phyloP scores from a whole-genome alignment of 129 eudicot species.

The Artemisia argyi region DNA sequence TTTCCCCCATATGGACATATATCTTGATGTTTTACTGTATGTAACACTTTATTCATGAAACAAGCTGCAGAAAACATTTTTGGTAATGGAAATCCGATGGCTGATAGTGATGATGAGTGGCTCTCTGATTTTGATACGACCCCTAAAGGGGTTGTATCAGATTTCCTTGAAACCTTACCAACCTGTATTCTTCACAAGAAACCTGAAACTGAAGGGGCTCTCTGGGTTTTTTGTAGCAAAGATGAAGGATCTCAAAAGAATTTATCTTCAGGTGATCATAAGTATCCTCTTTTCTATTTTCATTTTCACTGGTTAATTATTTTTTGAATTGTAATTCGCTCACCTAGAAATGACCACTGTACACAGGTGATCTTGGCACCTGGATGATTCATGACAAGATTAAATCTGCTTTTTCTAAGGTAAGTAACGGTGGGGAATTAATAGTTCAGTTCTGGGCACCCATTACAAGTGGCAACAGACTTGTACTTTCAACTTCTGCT shows the following conservation, averaged over 20 bases:
- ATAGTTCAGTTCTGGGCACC: conserved; percentile 2
- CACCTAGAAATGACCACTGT: background rate
- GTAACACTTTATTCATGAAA: no score
- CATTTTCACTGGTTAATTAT: background rate
- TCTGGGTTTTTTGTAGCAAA: conserved; percentile 9
- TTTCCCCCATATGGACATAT: no score
- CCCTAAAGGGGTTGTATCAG: no score
- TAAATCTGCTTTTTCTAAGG: background rate
- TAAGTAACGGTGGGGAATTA: no score
- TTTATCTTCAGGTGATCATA: background rate
- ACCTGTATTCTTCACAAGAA: background rate
- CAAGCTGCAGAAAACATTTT: no score
- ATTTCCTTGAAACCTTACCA: conserved; percentile 3
- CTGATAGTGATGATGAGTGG: background rate
- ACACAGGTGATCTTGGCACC: background rate
- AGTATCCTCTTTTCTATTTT: background rate
- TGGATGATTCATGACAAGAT: background rate
- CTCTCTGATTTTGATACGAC: background rate
- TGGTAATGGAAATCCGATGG: background rate
- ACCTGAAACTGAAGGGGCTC: background rate
- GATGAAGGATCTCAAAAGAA: background rate
- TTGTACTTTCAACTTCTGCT: background rate
- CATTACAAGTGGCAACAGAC: background rate
- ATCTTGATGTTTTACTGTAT: no score
- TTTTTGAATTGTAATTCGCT: background rate